These are phyloP conservation scores for Monosporascus sp. DNA, from an alignment of 2,329 filamentous ascomycete species.

Conservation along the genomic window DNA sequence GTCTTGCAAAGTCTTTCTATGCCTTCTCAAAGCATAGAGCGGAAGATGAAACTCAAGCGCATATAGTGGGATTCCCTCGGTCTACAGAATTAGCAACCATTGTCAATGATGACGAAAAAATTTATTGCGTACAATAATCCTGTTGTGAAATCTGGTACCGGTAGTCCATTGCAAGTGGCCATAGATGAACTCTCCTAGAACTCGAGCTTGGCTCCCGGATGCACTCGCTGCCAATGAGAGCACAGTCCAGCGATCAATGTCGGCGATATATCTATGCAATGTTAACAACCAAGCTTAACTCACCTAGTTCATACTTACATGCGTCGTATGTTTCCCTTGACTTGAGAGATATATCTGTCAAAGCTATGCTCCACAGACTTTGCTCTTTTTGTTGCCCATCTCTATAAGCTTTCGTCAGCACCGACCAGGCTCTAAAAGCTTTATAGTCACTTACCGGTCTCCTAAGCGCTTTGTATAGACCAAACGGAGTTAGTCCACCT, in stretches of 20 bases:
- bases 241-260: conserved; percentile 6
- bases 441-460: neutral
- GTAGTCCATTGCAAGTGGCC: conserved; percentile 4
- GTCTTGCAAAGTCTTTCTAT: conserved; percentile 1
- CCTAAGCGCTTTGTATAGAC: neutral
- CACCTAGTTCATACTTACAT: neutral
- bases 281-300: neutral
- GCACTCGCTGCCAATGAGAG: conserved; percentile 3
- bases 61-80: neutral
- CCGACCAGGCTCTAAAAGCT: no score
- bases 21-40: conserved; percentile 3
- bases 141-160: neutral
- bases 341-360: neutral
- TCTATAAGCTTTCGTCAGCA: neutral
- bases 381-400: neutral
- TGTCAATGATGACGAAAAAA: neutral
- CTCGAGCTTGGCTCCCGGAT: conserved; percentile 1
- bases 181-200: conserved; percentile 5
- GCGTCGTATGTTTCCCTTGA: neutral
- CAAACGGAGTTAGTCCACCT: neutral
- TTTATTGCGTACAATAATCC: conserved; percentile 1
- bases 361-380: neutral
- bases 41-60: conserved; percentile 7
- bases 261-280: conserved; percentile 3
- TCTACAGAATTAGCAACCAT: neutral